A percentile compares a stretch with the other conserved stretches of the same genome.
phyloP scores from a whole-genome alignment of 2,329 filamentous ascomycete species.

The Pezicula radicicola region DNA sequence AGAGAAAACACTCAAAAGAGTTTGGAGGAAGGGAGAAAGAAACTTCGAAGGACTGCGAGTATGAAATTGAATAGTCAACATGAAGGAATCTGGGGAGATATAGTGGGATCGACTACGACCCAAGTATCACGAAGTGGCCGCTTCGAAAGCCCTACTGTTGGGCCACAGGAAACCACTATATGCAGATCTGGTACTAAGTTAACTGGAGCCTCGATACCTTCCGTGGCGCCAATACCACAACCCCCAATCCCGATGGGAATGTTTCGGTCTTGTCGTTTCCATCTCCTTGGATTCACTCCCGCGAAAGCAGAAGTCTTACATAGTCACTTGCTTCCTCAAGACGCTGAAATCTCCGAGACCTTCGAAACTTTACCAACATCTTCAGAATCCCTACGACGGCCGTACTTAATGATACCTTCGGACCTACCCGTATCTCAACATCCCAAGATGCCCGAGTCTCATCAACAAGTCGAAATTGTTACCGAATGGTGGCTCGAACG shows the following conservation, averaged over 20 bases:
- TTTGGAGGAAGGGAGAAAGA: conserved; percentile 63
- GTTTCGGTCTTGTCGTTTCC: conserved; percentile 38
- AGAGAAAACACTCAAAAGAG: conserved; percentile 45
- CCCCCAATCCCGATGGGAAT: conserved; percentile 27
- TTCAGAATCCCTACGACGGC: conserved; percentile 6
- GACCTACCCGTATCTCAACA: conserved; percentile 28
- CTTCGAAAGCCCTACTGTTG: conserved; percentile 19
- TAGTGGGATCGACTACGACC: conserved; percentile 52
- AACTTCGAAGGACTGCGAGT: conserved; percentile 84
- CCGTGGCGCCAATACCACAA: conserved; percentile 11
- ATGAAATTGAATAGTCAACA: conserved; percentile 77
- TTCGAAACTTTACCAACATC: conserved; percentile 13
- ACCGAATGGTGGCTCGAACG: conserved; percentile 94
- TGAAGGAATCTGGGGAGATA: conserved; percentile 86
- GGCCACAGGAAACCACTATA: neutral
- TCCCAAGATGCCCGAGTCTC: conserved; percentile 29
- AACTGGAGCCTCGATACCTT: neutral
- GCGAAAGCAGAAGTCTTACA: conserved; percentile 33
- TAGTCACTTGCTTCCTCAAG: conserved; percentile 32
- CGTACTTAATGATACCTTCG: conserved; percentile 41
- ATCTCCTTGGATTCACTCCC: conserved; percentile 38
- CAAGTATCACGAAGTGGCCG: conserved; percentile 23
- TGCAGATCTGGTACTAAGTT: neutral
- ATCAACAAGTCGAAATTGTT: conserved; percentile 47
- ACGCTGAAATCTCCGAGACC: conserved; percentile 23